These are phyloP conservation scores for Yamadazyma sp. DNA, from an alignment of 805 yeast species.

Conservation along the genomic window DNA sequence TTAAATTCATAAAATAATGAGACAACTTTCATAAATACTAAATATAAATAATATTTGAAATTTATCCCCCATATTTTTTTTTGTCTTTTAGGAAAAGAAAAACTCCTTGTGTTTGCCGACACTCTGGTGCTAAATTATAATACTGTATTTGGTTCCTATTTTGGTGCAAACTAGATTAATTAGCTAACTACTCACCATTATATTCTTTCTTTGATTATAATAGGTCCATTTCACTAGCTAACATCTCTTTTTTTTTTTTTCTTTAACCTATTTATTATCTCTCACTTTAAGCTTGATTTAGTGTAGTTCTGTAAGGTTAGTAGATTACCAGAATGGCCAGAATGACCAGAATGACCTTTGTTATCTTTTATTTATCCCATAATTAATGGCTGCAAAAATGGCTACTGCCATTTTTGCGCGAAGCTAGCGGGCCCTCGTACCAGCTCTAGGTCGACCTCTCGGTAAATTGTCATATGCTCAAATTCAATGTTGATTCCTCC, in stretches of 20 bases:
- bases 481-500: too few species aligned
- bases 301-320: too few species aligned
- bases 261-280: not conserved
- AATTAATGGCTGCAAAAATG: too few species aligned
- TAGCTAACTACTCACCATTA: constrained; percentile 72
- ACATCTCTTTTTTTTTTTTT: constrained; percentile 24
- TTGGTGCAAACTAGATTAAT: constrained; percentile 80
- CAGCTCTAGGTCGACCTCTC: too few species aligned
- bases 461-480: too few species aligned
- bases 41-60: constrained; percentile 6
- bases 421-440: too few species aligned
- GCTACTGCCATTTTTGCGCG: too few species aligned
- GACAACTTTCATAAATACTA: constrained; percentile 4
- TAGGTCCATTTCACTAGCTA: constrained; percentile 69
- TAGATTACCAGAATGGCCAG: too few species aligned
- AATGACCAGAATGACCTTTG: too few species aligned
- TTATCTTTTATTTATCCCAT: too few species aligned
- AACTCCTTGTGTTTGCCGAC: constrained; percentile 70
- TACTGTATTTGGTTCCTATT: constrained; percentile 77
- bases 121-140: constrained; percentile 76
- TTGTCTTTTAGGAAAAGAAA: not conserved
- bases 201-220: constrained; percentile 40
- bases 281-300: not conserved
- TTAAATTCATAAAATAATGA: constrained; percentile 1
- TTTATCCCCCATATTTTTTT: constrained; percentile 1